phyloP scores from a whole-genome alignment of 192 early-diverging fungal species.

The Lobulomyces angularis region DNA sequence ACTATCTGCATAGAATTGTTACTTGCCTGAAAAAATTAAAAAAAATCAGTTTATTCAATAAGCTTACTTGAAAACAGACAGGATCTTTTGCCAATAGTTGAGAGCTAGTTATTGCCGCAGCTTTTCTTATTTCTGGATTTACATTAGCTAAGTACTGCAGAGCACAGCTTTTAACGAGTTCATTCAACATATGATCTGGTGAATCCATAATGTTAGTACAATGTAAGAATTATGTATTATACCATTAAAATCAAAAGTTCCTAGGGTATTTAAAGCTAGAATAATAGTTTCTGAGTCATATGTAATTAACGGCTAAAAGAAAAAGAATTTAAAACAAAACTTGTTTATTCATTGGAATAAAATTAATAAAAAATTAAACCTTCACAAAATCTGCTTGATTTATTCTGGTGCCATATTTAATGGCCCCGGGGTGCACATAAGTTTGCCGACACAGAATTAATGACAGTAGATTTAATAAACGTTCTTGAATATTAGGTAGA shows the following conservation, averaged over 20 bases:
- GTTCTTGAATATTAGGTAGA: slow-evolving; percentile 72
- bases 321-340: slow-evolving; percentile 5
- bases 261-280: slow-evolving; percentile 69
- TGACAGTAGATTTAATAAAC: slow-evolving; percentile 78
- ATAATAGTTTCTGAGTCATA: slow-evolving; percentile 65
- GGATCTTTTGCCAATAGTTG: slow-evolving; percentile 69
- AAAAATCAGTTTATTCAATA: too few species aligned
- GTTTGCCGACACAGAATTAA: slow-evolving; percentile 68
- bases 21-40: too few species aligned
- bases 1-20: slow-evolving; percentile 70
- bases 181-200: slow-evolving; percentile 61
- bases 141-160: slow-evolving; percentile 71
- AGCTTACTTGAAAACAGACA: slow-evolving; percentile 64
- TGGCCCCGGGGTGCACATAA: slow-evolving; percentile 65
- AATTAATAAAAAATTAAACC: slow-evolving; percentile 6
- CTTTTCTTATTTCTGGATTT: slow-evolving; percentile 61
- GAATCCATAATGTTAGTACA: slow-evolving; percentile 2
- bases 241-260: slow-evolving; percentile 74
- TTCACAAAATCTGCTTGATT: too few species aligned
- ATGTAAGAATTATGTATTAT: neutral
- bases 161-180: slow-evolving; percentile 79
- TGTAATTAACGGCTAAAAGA: slow-evolving; percentile 27
- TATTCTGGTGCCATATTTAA: too few species aligned
- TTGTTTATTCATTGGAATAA: slow-evolving; percentile 9
- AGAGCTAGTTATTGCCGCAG: slow-evolving; percentile 75